Evolutionary conservation across 805 yeast genomes (phyloP), one percentile per base, ranked within the genome.

Genomic region (Gaillardinia entomophila): DNA sequence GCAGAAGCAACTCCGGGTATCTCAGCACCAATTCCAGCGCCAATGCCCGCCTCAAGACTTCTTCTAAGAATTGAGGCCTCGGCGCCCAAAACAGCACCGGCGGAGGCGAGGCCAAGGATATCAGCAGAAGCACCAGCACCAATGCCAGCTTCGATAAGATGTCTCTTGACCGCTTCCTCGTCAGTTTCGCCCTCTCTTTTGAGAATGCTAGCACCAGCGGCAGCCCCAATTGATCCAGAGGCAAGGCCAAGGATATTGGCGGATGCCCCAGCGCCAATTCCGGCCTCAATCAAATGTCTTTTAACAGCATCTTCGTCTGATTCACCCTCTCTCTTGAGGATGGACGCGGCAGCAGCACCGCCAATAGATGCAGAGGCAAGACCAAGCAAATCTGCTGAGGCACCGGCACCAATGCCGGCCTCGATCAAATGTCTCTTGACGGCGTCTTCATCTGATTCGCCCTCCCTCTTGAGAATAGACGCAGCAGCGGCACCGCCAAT

Each of bases 391-490:
- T 41, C 29, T 11, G 39, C 36, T 15, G 25, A 20, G 16, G 18
- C 30, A 8, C 22, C 34, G 17, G 34, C 34, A 12, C 26, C 29
- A 4, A 26, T 24, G 2, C 18, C 11, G 3, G 28, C 12, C 18
- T 23, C 30, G 8, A 18, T 19, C 16, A 34, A 18, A 14, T 30
- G 38, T 29, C 38, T 39, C 35, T 35, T 35, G 17, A 12, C 22
- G 13, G 31, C 28, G 16, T 35, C 34, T 20, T 36, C 33, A 16
- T 34, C 43, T 19, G 41, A 49, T 28, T n/a, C 41, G 16, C 43
- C 19, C 12, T 30, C 36, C 19, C 36, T 29, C 27, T 31, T 38
- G 27, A 20, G 27, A 12, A 31, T 26, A 12, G 25, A 36, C 14
- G 26, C 40, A 10, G 16, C 40, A 16, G 24, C 26, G 23, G 33